Percentiles rank a stretch among this genome's conserved stretches.
phyloP scores from a whole-genome alignment of 371 early-diverging fungal species.

The Apophysomyces ossiformis region DNA sequence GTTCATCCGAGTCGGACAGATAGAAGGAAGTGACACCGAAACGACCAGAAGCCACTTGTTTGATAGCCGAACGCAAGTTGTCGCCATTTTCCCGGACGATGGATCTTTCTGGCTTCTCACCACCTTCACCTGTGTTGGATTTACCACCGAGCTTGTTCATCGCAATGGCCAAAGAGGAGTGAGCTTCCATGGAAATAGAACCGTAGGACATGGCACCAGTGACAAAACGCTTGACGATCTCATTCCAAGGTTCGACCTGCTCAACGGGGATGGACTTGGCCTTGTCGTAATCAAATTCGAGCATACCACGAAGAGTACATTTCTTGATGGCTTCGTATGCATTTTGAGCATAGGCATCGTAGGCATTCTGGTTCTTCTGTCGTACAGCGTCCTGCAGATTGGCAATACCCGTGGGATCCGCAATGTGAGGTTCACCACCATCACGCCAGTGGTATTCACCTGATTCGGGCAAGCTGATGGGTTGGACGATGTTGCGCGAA shows the following conservation, averaged over 20 bases:
- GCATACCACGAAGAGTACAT: conserved; percentile 94
- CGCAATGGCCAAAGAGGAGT: conserved; percentile 90
- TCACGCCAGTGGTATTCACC: conserved; percentile 97
- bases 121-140: conserved; percentile 98
- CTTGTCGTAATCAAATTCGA: conserved; percentile 85
- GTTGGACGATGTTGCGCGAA: conserved; percentile 63
- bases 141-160: conserved; percentile 97
- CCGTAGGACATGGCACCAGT: conserved; percentile 99
- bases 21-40: conserved; percentile 97
- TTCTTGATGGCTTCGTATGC: conserved; percentile 84
- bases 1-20: conserved; percentile 91
- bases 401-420: conserved; percentile 88
- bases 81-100: conserved; percentile 70
- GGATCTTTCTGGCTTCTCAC: conserved; percentile 92
- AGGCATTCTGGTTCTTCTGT: conserved; percentile 84
- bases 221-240: conserved; percentile 93
- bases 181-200: conserved; percentile 94
- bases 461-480: conserved; percentile 79
- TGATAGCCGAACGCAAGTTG: conserved; percentile 91
- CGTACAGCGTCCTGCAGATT: conserved; percentile 95
- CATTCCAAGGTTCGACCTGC: conserved; percentile 96
- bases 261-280: conserved; percentile 83
- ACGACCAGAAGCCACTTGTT: conserved; percentile 97
- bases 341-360: conserved; percentile 81
- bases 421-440: conserved; percentile 92